Conservation (phyloP, 495 filamentous ascomycete genomes). For the Corynascus novoguineensis region DNA sequence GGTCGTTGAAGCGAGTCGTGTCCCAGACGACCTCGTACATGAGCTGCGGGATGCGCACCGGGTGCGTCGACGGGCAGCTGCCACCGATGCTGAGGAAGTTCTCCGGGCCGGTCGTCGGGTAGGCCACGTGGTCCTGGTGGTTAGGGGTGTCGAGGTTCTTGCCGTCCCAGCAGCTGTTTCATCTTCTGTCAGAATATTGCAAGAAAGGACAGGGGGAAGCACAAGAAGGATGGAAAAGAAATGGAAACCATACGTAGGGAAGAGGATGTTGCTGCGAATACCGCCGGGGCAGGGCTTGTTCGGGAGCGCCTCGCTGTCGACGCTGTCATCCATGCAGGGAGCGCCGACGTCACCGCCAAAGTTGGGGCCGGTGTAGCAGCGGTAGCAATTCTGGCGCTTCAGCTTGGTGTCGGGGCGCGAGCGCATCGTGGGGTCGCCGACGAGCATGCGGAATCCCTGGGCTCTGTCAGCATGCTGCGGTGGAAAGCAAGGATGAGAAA, state of each 20-base stretch:
- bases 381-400: constrained; percentile 44
- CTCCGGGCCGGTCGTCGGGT: constrained; percentile 42
- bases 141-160: constrained; percentile 50
- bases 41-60: constrained; percentile 45
- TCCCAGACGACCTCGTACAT: constrained; percentile 52
- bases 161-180: constrained; percentile 48
- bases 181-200: not conserved
- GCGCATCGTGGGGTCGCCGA: constrained; percentile 43
- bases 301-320: constrained; percentile 40
- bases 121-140: constrained; percentile 49
- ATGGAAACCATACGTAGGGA: constrained; percentile 47
- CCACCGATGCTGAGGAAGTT: constrained; percentile 42
- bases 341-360: constrained; percentile 42
- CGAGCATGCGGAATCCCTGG: constrained; percentile 51
- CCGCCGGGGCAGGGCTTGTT: constrained; percentile 40
- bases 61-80: constrained; percentile 44
- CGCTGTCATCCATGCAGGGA: constrained; percentile 37
- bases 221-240: constrained; percentile 1
- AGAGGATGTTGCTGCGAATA: constrained; percentile 49
- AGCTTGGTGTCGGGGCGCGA: constrained; percentile 33
- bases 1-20: constrained; percentile 44
- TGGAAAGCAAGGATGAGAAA: not conserved
- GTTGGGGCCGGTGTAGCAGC: constrained; percentile 48
- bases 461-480: not conserved
- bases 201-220: not conserved